phyloP scores from a whole-genome alignment of 2,329 filamentous ascomycete genomes.

The Calonectria montana region DNA sequence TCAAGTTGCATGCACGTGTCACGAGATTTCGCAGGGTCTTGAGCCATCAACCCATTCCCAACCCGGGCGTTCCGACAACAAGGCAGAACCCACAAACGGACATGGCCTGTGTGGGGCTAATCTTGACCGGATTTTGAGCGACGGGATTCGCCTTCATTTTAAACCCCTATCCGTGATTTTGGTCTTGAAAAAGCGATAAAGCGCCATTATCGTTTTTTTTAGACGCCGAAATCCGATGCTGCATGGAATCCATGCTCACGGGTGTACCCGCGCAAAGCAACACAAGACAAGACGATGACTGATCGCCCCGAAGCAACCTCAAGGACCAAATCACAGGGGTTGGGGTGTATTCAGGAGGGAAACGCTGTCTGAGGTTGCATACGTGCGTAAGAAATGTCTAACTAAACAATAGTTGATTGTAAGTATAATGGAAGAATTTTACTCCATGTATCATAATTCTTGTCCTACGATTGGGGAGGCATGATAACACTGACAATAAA shows the following conservation, averaged over 20 bases:
- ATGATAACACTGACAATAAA: too few relatives aligned
- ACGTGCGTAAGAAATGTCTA: too few relatives aligned
- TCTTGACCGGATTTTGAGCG: not conserved
- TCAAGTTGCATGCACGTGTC: not conserved
- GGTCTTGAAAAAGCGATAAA: not conserved
- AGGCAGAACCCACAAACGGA: not conserved
- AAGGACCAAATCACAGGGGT: too few relatives aligned
- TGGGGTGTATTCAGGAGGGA: too few relatives aligned
- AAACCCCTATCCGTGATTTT: not conserved
- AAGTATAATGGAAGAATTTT: not conserved
- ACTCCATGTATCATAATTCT: too few relatives aligned
- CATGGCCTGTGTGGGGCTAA: not conserved
- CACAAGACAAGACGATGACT: too few relatives aligned
- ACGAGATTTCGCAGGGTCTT: not conserved
- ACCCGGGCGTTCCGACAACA: slow-evolving; percentile 2
- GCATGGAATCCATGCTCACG: not conserved
- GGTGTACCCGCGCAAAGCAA: not conserved
- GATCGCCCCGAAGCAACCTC: too few relatives aligned
- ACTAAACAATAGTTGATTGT: not conserved
- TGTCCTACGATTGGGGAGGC: too few relatives aligned
- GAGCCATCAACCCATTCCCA: not conserved
- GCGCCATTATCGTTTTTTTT: not conserved
- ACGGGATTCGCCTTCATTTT: not conserved
- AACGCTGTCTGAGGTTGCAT: too few relatives aligned
- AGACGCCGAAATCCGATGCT: not conserved